phyloP scores from a whole-genome alignment of 768 basidiomycete species.

The Kwoniella sp. region DNA sequence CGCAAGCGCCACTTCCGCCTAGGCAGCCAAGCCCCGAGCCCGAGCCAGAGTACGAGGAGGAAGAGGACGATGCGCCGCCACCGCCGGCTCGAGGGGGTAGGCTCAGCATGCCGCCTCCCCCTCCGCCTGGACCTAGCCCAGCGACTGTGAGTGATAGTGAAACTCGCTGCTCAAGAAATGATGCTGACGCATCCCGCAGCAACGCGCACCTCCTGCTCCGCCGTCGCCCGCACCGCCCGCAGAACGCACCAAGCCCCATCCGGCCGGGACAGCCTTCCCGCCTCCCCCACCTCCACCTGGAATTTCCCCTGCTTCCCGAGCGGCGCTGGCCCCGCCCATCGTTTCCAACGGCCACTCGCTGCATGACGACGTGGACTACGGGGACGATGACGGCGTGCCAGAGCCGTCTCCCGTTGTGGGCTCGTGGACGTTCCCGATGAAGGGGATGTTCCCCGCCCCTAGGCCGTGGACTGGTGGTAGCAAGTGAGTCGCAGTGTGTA shows the following conservation, averaged over 20 bases:
- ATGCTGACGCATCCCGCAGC: background rate
- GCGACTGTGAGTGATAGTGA: constrained; percentile 11
- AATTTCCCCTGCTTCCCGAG: constrained; percentile 15
- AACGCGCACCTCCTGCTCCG: constrained; percentile 19
- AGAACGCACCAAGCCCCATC: constrained; percentile 25
- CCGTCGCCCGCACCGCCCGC: constrained; percentile 23
- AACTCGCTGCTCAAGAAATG: background rate
- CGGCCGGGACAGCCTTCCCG: constrained; percentile 35
- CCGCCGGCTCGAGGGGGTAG: constrained; percentile 36
- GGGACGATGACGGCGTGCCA: constrained; percentile 17
- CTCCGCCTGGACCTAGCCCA: constrained; percentile 20
- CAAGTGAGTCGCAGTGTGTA: constrained; percentile 33
- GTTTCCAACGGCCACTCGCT: constrained; percentile 8
- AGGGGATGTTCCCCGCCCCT: constrained; percentile 49
- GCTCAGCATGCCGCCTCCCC: constrained; percentile 11
- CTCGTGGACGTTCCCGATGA: constrained; percentile 47
- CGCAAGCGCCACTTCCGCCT: constrained; percentile 21
- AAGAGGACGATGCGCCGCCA: constrained; percentile 35
- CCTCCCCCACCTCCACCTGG: constrained; percentile 39
- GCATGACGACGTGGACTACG: constrained; percentile 2
- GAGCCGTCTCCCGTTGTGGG: constrained; percentile 48
- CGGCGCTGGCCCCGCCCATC: constrained; percentile 27
- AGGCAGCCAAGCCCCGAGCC: constrained; percentile 9
- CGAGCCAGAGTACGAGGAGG: constrained; percentile 19
- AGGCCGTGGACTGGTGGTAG: constrained; percentile 33